These are phyloP conservation scores for Alternaria ventricosa DNA, from an alignment of 2,329 filamentous ascomycete genomes.

Conservation along the genomic window DNA sequence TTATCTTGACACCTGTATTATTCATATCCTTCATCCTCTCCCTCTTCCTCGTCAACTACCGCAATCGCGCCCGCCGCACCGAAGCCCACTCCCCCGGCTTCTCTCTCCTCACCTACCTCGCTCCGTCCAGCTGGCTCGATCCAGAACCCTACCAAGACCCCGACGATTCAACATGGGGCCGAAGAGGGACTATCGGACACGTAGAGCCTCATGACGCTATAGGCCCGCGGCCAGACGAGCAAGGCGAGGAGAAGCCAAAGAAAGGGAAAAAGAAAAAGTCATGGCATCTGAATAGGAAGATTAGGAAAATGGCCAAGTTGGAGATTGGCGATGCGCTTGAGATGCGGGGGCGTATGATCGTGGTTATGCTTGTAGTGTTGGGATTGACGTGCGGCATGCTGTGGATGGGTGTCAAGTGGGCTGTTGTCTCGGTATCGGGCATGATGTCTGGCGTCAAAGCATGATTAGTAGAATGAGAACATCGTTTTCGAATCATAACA, in stretches of 20 bases:
- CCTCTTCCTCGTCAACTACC: conserved; percentile 67
- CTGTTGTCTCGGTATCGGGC: conserved; percentile 5
- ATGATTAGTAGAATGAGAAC: neutral
- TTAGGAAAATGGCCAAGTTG: conserved; percentile 65
- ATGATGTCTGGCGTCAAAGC: neutral
- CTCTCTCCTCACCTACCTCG: conserved; percentile 30
- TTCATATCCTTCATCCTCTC: conserved; percentile 71
- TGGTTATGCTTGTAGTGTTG: conserved; percentile 53
- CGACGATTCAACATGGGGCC: conserved; percentile 33
- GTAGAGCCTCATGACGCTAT: conserved; percentile 31
- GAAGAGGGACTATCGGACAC: conserved; percentile 19
- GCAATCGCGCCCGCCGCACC: conserved; percentile 60
- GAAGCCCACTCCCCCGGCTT: conserved; percentile 33
- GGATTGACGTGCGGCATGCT: conserved; percentile 19
- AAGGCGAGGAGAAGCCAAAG: conserved; percentile 2
- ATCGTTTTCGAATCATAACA: neutral
- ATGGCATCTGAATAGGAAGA: conserved; percentile 53
- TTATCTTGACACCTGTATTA: conserved; percentile 67
- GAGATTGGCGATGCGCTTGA: conserved; percentile 70
- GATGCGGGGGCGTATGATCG: conserved; percentile 62
- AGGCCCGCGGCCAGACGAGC: conserved; percentile 12
- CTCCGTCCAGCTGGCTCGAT: conserved; percentile 38
- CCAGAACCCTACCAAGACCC: conserved; percentile 55
- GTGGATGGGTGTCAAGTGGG: conserved; percentile 32
- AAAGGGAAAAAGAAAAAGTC: conserved; percentile 21